Conservation (phyloP, 441 rosid species). For the Populus hybrid region DNA sequence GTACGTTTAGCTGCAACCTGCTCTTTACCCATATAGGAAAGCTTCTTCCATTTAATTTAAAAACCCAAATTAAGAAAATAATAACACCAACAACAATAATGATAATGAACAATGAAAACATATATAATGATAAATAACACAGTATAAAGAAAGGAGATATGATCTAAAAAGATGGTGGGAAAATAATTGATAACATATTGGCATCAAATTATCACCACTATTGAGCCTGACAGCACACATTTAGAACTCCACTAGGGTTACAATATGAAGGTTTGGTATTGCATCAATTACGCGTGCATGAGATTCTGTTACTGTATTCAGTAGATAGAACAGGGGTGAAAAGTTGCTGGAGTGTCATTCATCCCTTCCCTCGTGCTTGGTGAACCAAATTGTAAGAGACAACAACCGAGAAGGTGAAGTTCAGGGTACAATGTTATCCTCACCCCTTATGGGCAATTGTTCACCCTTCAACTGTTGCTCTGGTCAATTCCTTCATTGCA, state of each 20-base stretch:
- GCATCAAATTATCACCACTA: neutral
- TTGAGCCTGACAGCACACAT: neutral
- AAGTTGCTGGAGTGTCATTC: neutral
- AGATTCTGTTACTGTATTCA: neutral
- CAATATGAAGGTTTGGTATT: neutral
- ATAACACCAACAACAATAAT: neutral
- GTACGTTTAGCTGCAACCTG: neutral
- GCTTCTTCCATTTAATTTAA: neutral
- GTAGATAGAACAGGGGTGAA: neutral
- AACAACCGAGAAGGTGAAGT: neutral
- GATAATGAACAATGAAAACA: neutral
- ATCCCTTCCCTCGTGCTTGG: neutral
- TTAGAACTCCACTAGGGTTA: neutral
- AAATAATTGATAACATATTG: neutral
- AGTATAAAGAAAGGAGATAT: neutral
- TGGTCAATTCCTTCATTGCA: neutral
- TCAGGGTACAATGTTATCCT: neutral
- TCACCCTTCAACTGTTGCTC: neutral
- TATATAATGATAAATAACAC: neutral
- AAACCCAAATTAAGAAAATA: constrained; percentile 2
- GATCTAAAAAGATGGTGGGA: neutral
- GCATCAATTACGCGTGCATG: neutral
- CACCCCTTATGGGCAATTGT: neutral
- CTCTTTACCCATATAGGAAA: neutral
- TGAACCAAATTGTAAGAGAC: neutral